A percentile compares a stretch with the other conserved stretches of the same genome.
phyloP scores from a whole-genome alignment of 257 asterid species.

The Forsythia suspensa region DNA sequence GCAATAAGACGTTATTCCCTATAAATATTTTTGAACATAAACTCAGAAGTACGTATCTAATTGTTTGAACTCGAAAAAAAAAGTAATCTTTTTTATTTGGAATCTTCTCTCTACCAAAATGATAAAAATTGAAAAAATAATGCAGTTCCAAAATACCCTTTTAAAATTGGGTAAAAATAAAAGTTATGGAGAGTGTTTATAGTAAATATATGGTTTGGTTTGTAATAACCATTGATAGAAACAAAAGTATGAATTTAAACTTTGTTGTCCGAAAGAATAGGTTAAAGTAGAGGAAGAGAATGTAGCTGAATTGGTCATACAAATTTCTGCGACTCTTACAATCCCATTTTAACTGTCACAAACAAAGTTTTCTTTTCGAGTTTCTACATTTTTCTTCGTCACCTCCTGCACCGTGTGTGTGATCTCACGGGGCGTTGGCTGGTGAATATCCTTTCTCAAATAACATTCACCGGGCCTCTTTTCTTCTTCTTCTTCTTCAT shows the following conservation, averaged over 20 bases:
- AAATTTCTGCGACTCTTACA: constrained; percentile 34
- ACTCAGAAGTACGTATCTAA: too few relatives aligned
- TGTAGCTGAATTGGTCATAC: constrained; percentile 35
- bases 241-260: neutral
- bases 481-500: neutral
- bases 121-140: neutral
- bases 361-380: constrained; percentile 29
- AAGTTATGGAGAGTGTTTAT: too few relatives aligned
- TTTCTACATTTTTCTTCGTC: constrained; percentile 21
- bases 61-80: too few relatives aligned
- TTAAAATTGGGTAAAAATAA: neutral
- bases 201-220: too few relatives aligned
- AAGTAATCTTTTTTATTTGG: too few relatives aligned
- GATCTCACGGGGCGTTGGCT: constrained; percentile 62
- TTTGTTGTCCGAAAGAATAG: constrained; percentile 22
- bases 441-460: constrained; percentile 29
- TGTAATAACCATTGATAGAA: too few relatives aligned
- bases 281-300: constrained; percentile 58
- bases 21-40: too few relatives aligned
- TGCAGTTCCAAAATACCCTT: neutral
- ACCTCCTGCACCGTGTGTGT: constrained; percentile 43
- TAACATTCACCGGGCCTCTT: neutral
- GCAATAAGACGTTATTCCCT: too few relatives aligned
- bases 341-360: constrained; percentile 20
- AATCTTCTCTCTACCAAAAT: neutral